These are phyloP conservation scores for Monosporascus sp. DNA, from an alignment of 2,329 filamentous ascomycete genomes.

Conservation along the genomic window DNA sequence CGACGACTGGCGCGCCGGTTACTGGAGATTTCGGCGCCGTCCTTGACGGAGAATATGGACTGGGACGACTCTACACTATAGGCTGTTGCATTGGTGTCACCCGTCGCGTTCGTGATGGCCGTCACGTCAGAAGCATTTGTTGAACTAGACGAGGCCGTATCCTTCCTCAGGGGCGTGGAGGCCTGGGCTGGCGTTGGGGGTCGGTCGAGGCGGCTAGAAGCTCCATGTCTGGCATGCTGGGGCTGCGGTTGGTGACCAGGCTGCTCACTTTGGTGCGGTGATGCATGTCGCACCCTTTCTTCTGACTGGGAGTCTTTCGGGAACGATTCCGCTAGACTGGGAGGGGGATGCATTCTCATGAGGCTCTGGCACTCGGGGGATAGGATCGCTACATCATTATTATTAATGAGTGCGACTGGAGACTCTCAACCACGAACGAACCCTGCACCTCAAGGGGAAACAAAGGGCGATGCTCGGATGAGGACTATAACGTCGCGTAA, in stretches of 20 bases:
- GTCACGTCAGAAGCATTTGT: constrained; percentile 42
- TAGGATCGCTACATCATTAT: constrained; percentile 27
- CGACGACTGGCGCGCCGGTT: constrained; percentile 51
- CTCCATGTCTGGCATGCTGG: constrained; percentile 20
- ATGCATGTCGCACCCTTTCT: constrained; percentile 25
- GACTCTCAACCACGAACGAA: no score
- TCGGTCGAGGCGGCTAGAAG: constrained; percentile 22
- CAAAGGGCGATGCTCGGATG: no score
- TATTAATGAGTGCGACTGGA: neutral
- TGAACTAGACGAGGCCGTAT: constrained; percentile 49
- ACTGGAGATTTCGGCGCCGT: constrained; percentile 49
- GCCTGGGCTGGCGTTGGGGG: constrained; percentile 23
- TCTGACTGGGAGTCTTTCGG: constrained; percentile 29
- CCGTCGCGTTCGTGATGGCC: constrained; percentile 29
- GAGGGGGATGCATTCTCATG: constrained; percentile 31
- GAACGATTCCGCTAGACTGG: constrained; percentile 29
- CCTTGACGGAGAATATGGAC: constrained; percentile 51
- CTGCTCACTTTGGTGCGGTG: constrained; percentile 2
- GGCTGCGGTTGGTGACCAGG: constrained; percentile 17
- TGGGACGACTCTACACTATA: constrained; percentile 51
- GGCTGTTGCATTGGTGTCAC: constrained; percentile 44
- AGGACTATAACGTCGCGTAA: no score
- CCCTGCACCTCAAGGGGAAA: neutral
- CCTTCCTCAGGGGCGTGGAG: constrained; percentile 35
- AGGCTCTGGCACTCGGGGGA: constrained; percentile 16